Base-by-base conservation (phyloP, 192 early-diverging fungal genomes). In the Podila minutissima region DNA sequence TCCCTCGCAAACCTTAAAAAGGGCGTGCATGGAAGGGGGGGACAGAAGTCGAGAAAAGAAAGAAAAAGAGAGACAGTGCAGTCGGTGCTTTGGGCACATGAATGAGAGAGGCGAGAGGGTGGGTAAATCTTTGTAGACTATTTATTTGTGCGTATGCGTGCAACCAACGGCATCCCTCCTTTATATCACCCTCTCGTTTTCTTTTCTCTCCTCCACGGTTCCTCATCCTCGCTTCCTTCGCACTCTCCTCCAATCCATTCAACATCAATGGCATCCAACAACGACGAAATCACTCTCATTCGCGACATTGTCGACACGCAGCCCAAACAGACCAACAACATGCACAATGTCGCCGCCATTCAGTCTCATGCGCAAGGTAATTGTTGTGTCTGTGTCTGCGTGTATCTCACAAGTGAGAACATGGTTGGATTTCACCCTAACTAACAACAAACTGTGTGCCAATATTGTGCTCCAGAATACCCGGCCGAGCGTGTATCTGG, bases 401-500 rank as follows among this genome's bases (percentile, higher is more conserved):
- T 26, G 33, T 20, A 20, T 33, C 22, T 55, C 38, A 41, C 38
- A 41, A 19, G n/a, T 26, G 20, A 6, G 11, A 5, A 7, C 7
- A 19, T 20, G 51, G 20, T 55, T 55, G 53, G n/a, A 10, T 55
- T 55, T 55, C 24, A n/a, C 4, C 4, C 8, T 55, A 50, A 58
- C 26, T 31, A 8, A 59, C 55, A 67, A 17, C 20, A 41, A 19
- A 20, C 3, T 20, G 0, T 55, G 15, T 31, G 29, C 26, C 15
- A 22, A 8, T 12, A 15, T 60, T 1, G 28, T 13, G 13, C 51
- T 59, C 9, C 31, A 79, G 76, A 79, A 48, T 68, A 46, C 62
- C 76, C 76, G 2, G 70, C 76, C 2, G 69, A 79, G 33, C 64
- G 76, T 11, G 66, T 79, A 53, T 61, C 64, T 59, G 76, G 76